Conservation (phyloP, 495 filamentous ascomycete genomes). For the Sporormia fimetaria region DNA sequence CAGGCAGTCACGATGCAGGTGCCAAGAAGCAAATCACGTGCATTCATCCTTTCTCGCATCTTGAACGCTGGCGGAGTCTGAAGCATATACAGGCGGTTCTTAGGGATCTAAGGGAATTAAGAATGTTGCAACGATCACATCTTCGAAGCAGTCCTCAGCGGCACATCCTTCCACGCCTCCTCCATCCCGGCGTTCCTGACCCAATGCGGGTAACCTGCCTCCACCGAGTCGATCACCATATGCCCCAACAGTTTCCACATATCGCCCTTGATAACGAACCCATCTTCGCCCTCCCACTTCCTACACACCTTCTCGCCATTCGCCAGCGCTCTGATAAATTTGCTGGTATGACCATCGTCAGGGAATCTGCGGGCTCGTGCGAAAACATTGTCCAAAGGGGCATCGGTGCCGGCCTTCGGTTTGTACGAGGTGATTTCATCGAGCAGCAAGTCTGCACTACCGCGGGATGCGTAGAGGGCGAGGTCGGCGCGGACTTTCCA, state of each 20-base stretch:
- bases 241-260: slow-evolving; percentile 63
- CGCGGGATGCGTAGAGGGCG: slow-evolving; percentile 52
- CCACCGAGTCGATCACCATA: slow-evolving; percentile 46
- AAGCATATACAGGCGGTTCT: too few species aligned
- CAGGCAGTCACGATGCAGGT: too few species aligned
- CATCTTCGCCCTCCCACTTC: slow-evolving; percentile 34
- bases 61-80: too few species aligned
- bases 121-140: too few species aligned
- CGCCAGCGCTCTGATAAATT: slow-evolving; percentile 57
- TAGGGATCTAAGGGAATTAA: too few species aligned
- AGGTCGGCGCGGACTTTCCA: slow-evolving; percentile 66
- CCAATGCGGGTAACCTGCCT: slow-evolving; percentile 40
- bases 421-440: slow-evolving; percentile 46
- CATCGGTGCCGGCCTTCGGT: slow-evolving; percentile 29
- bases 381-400: slow-evolving; percentile 46
- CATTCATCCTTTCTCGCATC: too few species aligned
- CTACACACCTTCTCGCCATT: slow-evolving; percentile 43
- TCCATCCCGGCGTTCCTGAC: slow-evolving; percentile 46
- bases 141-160: slow-evolving; percentile 2
- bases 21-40: too few species aligned
- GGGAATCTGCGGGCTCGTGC: slow-evolving; percentile 40
- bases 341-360: slow-evolving; percentile 72
- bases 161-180: slow-evolving; percentile 43
- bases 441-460: slow-evolving; percentile 41
- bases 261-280: slow-evolving; percentile 47